Base-by-base conservation (phyloP, 1,284 basidiomycete species). In the Hypsizygus ulmarius region DNA sequence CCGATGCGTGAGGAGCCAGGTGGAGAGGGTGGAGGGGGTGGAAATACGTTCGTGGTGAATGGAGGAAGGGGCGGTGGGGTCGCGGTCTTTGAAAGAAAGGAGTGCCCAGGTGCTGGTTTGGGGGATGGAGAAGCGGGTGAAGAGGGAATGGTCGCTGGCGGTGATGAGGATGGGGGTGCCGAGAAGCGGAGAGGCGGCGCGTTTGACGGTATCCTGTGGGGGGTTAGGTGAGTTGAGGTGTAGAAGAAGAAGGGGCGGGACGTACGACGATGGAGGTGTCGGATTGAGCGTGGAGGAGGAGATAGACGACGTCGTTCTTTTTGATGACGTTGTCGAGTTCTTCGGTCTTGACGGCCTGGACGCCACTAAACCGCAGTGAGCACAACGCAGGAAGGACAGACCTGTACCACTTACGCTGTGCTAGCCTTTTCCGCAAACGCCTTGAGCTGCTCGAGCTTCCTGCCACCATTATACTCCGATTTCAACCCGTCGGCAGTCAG, bases 71-170 rank as follows among this genome's bases (percentile, higher is more conserved):
- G 61, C 62, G 2, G 64, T 57, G 2, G 60, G 33, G 52, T 86
- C 76, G 57, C 79, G 73, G 56, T 90, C 84, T 59, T 94, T 94
- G 65, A 96, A 77, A 0, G 80, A 83, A 41, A 95, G 65, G 30
- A 97, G 68, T 0, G 77, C 77, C 48, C 89, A 84, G 1, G 70
- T 59, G 0, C 69, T 63, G 2, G 66, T 62, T 1, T 73, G 60
- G 4, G 78, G 73, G 42, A 87, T 61, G 11, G 70, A 65, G 60
- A 82, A 84, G 9, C 75, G 76, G 1, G 67, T 59, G 57, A 82
- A 79, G 54, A 79, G 74, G 14, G 58, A 69, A 0, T 76, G 70
- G 3, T 82, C 81, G 8, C 78, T 70, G 29, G 74, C 67, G 4
- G 70, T 65, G 64, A 78, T 89, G 39, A 94, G 71, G 0, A 79